phyloP scores from a whole-genome alignment of 805 yeast genomes.

The Metschnikowia colocasiae region DNA sequence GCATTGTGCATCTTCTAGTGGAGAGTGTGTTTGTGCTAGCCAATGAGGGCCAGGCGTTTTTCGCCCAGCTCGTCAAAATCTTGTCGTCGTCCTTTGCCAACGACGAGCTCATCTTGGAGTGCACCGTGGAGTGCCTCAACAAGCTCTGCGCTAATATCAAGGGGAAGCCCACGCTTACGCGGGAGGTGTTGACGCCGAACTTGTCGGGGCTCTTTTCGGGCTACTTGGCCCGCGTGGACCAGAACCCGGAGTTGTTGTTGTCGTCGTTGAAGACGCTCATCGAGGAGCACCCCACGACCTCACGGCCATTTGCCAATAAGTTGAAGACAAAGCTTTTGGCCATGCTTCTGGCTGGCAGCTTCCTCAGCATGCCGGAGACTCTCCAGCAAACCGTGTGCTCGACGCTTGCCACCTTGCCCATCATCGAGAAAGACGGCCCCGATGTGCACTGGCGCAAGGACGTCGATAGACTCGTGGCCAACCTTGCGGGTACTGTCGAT shows the following conservation, averaged over 20 bases:
- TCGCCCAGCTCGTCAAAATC: conserved; percentile 40
- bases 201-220: conserved; percentile 57
- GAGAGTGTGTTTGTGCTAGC: conserved; percentile 32
- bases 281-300: conserved; percentile 66
- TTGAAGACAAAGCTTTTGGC: conserved; percentile 45
- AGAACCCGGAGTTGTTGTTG: conserved; percentile 32
- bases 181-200: conserved; percentile 81
- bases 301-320: conserved; percentile 71
- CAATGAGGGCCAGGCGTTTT: conserved; percentile 36
- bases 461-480: conserved; percentile 46
- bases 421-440: conserved; percentile 52
- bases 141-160: conserved; percentile 48
- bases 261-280: conserved; percentile 39
- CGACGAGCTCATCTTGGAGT: conserved; percentile 32
- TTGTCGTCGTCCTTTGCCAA: conserved; percentile 38
- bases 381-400: conserved; percentile 43
- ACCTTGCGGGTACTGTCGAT: conserved; percentile 51
- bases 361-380: conserved; percentile 36
- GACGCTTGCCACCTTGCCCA: conserved; percentile 54
- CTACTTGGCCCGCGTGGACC: conserved; percentile 42
- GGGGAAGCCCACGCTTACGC: conserved; percentile 78
- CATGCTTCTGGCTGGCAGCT: conserved; percentile 30
- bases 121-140: conserved; percentile 39
- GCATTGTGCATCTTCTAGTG: conserved; percentile 44
- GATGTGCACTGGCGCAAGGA: conserved; percentile 45